phyloP scores from a whole-genome alignment of 2,329 filamentous ascomycete genomes.

The Apiospora rasikravindrae region DNA sequence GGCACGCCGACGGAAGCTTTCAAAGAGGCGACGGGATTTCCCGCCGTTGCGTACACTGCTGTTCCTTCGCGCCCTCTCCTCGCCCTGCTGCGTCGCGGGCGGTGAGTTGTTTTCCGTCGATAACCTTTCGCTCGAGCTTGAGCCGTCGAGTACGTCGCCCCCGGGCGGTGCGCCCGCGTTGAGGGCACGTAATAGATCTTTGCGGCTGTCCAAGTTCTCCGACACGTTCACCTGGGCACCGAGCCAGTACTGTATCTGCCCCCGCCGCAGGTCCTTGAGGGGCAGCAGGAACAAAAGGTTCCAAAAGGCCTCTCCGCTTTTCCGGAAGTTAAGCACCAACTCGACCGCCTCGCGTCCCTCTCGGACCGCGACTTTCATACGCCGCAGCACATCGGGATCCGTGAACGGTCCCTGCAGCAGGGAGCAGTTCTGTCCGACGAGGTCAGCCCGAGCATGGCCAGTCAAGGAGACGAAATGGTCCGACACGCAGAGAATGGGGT shows the following conservation, averaged over 20 bases:
- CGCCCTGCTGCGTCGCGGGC: background rate
- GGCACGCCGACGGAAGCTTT: conserved; percentile 20
- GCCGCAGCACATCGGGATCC: conserved; percentile 45
- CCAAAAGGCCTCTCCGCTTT: conserved; percentile 59
- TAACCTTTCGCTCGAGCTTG: conserved; percentile 24
- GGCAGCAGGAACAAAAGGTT: conserved; percentile 62
- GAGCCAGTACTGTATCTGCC: conserved; percentile 57
- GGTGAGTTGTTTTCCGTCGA: conserved; percentile 18
- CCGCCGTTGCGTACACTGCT: background rate
- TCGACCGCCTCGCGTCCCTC: conserved; percentile 47
- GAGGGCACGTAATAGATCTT: conserved; percentile 57
- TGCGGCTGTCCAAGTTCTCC: conserved; percentile 53
- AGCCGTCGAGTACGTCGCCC: conserved; percentile 34
- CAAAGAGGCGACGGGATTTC: conserved; percentile 17
- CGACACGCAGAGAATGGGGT: conserved; percentile 55
- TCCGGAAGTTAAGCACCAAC: conserved; percentile 56
- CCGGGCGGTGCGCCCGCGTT: conserved; percentile 44
- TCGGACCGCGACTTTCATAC: conserved; percentile 38
- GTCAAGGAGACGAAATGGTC: conserved; percentile 59
- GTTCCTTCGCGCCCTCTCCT: background rate
- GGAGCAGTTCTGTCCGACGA: conserved; percentile 54
- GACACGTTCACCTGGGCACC: conserved; percentile 64
- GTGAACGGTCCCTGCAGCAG: conserved; percentile 56
- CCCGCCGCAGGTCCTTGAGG: conserved; percentile 49
- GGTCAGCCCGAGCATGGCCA: conserved; percentile 52